Evolutionary conservation across 2,329 filamentous ascomycete species (phyloP).

Genomic region (Botrytis aclada): DNA sequence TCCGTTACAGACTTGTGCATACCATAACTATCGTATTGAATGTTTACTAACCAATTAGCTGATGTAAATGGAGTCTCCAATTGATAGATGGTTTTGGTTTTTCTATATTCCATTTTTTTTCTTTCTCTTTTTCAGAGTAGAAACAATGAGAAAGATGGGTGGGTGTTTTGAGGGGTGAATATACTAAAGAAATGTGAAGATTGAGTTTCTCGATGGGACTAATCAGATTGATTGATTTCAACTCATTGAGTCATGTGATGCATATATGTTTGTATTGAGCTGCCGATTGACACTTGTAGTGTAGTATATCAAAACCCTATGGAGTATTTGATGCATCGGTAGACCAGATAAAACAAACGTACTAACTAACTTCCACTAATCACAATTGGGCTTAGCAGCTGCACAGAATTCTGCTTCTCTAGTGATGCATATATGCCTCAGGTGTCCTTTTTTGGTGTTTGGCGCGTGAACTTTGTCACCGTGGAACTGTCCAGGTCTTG

Average conservation of each 20-base stretch:
- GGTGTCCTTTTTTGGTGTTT: neutral
- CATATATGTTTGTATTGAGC: neutral
- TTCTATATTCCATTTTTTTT: slow-evolving; percentile 47
- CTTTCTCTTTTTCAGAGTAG: neutral
- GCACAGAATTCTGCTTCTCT: neutral
- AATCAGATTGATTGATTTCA: neutral
- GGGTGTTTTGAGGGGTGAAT: neutral
- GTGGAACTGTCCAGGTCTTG: neutral
- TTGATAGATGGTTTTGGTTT: slow-evolving; percentile 57
- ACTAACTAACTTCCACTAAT: neutral
- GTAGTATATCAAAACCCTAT: neutral
- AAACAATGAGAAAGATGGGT: neutral
- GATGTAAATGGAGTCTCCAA: slow-evolving; percentile 63
- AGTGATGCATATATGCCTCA: neutral
- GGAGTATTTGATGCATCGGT: neutral
- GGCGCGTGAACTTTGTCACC: neutral
- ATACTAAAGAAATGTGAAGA: neutral
- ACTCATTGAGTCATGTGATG: neutral
- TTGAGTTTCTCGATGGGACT: neutral
- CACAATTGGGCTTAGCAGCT: neutral
- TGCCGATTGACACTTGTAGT: neutral
- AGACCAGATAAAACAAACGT: neutral
- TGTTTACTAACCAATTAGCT: slow-evolving; percentile 52
- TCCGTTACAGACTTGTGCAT: neutral
- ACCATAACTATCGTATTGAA: neutral